Evolutionary conservation across 441 rosid genomes (phyloP).

Genomic region (Corymbia calophylla): DNA sequence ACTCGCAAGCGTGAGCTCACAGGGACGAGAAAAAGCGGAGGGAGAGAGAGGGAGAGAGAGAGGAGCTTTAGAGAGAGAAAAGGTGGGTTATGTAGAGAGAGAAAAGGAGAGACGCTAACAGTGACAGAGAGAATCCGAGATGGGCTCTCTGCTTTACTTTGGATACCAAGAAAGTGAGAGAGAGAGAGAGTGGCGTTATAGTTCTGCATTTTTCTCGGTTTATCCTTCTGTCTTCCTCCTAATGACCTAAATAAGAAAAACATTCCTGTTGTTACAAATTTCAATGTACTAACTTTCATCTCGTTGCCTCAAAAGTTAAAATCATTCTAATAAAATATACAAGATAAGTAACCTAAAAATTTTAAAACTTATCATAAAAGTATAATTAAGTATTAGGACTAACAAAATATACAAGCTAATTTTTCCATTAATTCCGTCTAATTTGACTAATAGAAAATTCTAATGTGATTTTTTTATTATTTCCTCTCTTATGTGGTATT

Average conservation of each 20-base stretch:
- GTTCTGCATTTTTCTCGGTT: no score
- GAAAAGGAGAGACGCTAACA: background rate
- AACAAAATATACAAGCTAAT: no score
- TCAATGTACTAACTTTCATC: background rate
- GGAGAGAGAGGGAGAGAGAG: no score
- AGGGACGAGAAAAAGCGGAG: background rate
- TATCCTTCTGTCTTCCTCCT: background rate
- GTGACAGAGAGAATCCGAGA: background rate
- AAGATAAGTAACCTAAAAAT: no score
- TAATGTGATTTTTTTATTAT: no score
- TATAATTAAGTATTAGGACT: no score
- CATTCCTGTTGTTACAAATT: background rate
- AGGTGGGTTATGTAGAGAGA: background rate
- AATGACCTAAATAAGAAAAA: background rate
- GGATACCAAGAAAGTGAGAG: background rate
- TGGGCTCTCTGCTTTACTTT: background rate
- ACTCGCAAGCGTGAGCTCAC: background rate
- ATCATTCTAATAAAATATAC: background rate
- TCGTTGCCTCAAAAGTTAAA: background rate
- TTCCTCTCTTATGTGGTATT: background rate
- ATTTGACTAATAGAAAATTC: no score
- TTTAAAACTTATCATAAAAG: no score
- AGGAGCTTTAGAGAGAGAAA: background rate
- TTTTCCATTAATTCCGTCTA: fast-evolving
- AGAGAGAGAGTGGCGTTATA: background rate